Percentiles rank a stretch among this genome's conserved stretches.
Conservation (phyloP, 768 basidiomycete genomes). For the Nidula microcarpa region DNA sequence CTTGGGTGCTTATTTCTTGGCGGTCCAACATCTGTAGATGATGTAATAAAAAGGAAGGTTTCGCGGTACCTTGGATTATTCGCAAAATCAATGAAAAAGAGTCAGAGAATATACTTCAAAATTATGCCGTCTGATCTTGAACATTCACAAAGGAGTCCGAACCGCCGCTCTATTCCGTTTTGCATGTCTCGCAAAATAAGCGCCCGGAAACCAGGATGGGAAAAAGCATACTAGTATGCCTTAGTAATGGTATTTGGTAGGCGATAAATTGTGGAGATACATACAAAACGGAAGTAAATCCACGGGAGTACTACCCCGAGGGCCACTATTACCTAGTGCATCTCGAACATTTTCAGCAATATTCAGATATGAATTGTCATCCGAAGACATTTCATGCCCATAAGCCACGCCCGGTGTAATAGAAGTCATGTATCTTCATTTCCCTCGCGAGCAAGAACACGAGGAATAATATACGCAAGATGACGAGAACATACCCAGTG, state of each 20-base stretch:
- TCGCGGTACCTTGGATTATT: conserved; percentile 7
- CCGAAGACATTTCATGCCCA: not conserved
- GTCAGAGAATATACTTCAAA: not conserved
- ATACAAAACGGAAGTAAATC: not conserved
- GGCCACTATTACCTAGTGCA: not conserved
- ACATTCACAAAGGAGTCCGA: conserved; percentile 10
- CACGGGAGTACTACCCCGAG: not conserved
- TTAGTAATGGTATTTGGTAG: not conserved
- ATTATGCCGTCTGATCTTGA: conserved; percentile 10
- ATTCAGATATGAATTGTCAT: not conserved
- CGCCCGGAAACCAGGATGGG: conserved; percentile 21
- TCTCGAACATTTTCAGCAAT: not conserved
- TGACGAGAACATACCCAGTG: not conserved
- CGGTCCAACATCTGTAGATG: conserved; percentile 7
- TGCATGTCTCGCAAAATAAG: conserved; percentile 12
- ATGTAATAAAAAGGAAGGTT: conserved; percentile 8
- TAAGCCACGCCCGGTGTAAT: not conserved
- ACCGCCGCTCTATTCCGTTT: conserved; percentile 3
- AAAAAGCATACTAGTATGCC: conserved; percentile 10
- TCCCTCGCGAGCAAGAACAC: not conserved
- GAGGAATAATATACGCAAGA: not conserved
- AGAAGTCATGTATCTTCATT: not conserved
- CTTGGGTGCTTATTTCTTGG: not conserved
- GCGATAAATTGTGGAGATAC: not conserved
- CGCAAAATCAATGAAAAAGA: not conserved